Base-by-base conservation (phyloP, 768 basidiomycete species). In the Termitomyces sp. region DNA sequence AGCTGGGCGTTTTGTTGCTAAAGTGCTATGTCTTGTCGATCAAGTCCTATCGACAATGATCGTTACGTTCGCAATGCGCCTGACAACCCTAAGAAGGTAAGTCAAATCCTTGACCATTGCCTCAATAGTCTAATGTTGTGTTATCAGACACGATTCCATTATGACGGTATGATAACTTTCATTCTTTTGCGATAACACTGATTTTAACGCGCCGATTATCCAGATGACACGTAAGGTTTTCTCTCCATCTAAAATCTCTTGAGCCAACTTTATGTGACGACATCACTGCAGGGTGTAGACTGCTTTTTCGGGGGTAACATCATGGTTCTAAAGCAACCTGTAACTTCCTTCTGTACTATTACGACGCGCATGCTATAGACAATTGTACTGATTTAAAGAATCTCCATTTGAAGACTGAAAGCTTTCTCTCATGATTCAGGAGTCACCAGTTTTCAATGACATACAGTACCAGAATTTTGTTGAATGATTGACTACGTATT, bases 41-140 rank as follows among this genome's bases (percentile, higher is more conserved):
- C 54, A 68, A 94, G 92, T 55, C 92, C 92, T 1, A 76, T 82
- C 44, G 93, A 92, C 68, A 94, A 96, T 69, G 92, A 94, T 71
- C 81, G 90, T 60, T 95, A 92, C 67, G 88, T 94, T 44, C 75
- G 79, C 46, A 82, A 79, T 58, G 92, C 92, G 8, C 92, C 92
- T 5, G 85, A 89, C 46, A 91, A 92, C 74, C 92, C 92, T 16
- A 93, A 93, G 84, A 91, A 92, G 85, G 91, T 90, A 63, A 18
- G 81, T 69, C 48, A 0, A 53, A 2, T 24, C 16, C 57, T 24
- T 38, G 18, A 36, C 22, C 11, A 4, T 48, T 24, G 22, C 42
- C 58, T 63, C 52, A 32, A 24, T 40, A 24, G 16, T 38, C 45
- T 38, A n/a, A 20, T 36, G 16, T 57, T 56, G 32, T 36, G 59